Percentiles rank a stretch among this genome's conserved stretches.
Evolutionary conservation across 2,329 filamentous ascomycete genomes (phyloP).

Genomic region (Colletotrichum sp.): DNA sequence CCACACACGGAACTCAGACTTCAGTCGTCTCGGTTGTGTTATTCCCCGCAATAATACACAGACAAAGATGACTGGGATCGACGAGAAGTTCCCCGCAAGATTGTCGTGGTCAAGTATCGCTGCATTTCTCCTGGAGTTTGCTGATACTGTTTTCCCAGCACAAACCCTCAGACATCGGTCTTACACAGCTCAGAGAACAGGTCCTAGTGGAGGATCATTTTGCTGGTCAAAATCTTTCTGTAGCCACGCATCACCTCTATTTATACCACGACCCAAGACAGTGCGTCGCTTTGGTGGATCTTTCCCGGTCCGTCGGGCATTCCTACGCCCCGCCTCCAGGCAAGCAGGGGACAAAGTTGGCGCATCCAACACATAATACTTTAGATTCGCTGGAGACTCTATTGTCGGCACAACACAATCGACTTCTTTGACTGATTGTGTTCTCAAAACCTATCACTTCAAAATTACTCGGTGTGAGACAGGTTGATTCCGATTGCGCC

Average conservation of each 20-base stretch:
- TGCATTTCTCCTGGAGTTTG: not conserved
- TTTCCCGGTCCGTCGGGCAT: no score
- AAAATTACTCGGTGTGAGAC: no score
- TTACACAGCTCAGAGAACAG: not conserved
- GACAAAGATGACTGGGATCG: not conserved
- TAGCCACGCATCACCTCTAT: not conserved
- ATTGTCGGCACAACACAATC: no score
- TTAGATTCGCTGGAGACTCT: no score
- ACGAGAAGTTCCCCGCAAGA: not conserved
- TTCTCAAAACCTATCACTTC: no score
- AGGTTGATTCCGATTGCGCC: no score
- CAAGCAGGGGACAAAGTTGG: no score
- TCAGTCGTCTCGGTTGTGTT: not conserved
- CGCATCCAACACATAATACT: no score
- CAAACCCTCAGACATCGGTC: not conserved
- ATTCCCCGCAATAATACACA: not conserved
- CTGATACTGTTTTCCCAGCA: not conserved
- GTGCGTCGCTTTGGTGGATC: no score
- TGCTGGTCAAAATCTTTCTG: not conserved
- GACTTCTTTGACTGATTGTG: no score
- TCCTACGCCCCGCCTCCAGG: no score
- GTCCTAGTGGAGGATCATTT: not conserved
- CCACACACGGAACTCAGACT: not conserved
- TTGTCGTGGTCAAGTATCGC: not conserved
- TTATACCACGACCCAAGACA: rapidly evolving